Evolutionary conservation across 2,329 filamentous ascomycete genomes (phyloP), one percentile per base, ranked within the genome.

Genomic region (Aspergillus sp.): DNA sequence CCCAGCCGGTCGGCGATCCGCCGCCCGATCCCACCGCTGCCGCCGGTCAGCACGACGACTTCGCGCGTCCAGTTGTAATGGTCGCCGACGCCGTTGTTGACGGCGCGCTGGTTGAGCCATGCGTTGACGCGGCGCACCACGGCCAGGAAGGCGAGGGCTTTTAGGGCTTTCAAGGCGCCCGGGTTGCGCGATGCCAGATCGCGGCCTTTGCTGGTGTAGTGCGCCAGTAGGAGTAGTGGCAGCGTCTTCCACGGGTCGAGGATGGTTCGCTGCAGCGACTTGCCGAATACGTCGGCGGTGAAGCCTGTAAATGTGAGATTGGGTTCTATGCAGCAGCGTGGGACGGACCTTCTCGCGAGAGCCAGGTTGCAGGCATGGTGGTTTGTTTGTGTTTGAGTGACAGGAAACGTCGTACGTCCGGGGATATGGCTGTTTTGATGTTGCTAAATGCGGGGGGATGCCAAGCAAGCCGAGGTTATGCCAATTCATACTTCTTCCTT

Each of bases 41-140:
- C 83, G 5, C 84, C 82, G 0, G 83, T 88, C 13, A 88, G 69
- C 26, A 86, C 64, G 2, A 83, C 77, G 31, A 86, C 68, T 60
- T 86, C 82, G 32, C 68, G 70, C 14, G 66, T 60, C 79, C 81
- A 86, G 43, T 59, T 47, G 28, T 57, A 58, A 24, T 46, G 44
- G 37, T 57, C 60, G 14, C 42, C 44, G 28, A 44, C 35, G 28
- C 41, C 53, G 30, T 68, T 72, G 50, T 72, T 72, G 30, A 65
- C 36, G 3, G 63, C 61, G 8, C 67, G 60, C 2, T 61, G 56
- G 45, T 73, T 75, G 8, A 78, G 55, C 53, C 66, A 74, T 10
- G 51, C 53, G 47, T 68, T 75, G 11, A 71, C 42, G 34, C 60
- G 61, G 17, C 65, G 59, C 6, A 67, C 43, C 13, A 80, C 39